Conservation (phyloP, 2,329 filamentous ascomycete genomes). For the Alternaria sp. region DNA sequence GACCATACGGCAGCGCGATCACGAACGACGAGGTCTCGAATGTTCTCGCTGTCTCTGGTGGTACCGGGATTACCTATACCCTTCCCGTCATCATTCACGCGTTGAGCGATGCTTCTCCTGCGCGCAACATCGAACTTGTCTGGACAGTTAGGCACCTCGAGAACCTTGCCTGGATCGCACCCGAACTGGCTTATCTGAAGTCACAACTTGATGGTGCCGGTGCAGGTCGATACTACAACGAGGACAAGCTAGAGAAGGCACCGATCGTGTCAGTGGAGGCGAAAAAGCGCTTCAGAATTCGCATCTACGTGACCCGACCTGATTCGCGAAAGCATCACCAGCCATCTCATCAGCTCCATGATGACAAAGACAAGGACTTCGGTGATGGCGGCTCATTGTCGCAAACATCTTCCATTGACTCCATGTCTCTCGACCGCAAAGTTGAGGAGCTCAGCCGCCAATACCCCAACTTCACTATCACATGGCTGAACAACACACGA, state of each 20-base stretch:
- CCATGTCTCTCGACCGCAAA: background rate
- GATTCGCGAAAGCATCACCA: background rate
- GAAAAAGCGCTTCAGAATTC: slow-evolving; percentile 3
- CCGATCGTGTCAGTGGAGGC: background rate
- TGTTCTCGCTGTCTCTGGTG: slow-evolving; percentile 5
- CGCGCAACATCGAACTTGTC: slow-evolving; percentile 7
- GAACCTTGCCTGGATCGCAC: slow-evolving; percentile 4
- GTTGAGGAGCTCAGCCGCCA: background rate
- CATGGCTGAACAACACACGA: slow-evolving; percentile 6
- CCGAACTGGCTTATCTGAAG: slow-evolving; percentile 3
- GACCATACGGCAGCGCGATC: slow-evolving; percentile 4
- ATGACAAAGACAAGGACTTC: background rate
- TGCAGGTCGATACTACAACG: background rate
- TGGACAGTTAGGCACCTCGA: slow-evolving; percentile 6
- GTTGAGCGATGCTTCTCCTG: background rate
- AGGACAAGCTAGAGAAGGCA: slow-evolving; percentile 1
- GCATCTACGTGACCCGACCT: slow-evolving; percentile 3
- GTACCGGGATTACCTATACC: slow-evolving; percentile 8
- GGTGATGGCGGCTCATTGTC: background rate
- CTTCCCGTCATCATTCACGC: slow-evolving; percentile 6
- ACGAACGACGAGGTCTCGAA: slow-evolving; percentile 2
- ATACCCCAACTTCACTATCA: slow-evolving; percentile 5
- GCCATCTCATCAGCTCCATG: background rate
- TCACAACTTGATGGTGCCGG: background rate
- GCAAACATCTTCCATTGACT: background rate